Evolutionary conservation across 495 filamentous ascomycete species (phyloP).

Genomic region (Neurospora sp.): DNA sequence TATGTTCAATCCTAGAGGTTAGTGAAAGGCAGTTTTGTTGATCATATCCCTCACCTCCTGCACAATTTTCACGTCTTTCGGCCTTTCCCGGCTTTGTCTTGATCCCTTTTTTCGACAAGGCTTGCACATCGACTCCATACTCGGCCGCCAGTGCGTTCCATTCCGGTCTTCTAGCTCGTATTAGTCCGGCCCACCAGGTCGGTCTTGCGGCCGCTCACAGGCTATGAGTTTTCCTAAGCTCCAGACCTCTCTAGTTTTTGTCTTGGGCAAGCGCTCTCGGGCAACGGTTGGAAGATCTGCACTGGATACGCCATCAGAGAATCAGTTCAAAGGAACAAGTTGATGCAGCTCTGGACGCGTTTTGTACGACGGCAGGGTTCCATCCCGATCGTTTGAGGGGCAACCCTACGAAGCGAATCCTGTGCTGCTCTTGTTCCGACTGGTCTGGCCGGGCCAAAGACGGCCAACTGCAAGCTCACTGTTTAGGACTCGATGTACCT

Average conservation of each 20-base stretch:
- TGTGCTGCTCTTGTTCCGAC: slow-evolving; percentile 13
- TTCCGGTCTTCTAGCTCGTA: neutral
- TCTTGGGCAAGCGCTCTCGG: neutral
- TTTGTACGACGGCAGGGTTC: slow-evolving; percentile 1
- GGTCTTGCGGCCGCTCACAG: neutral
- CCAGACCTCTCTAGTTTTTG: neutral
- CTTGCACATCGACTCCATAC: neutral
- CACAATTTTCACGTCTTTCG: neutral
- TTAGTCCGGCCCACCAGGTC: neutral
- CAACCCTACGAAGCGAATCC: slow-evolving; percentile 4
- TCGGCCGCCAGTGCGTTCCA: neutral
- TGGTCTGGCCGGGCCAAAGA: slow-evolving; percentile 8
- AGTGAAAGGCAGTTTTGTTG: neutral
- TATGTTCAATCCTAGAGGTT: neutral
- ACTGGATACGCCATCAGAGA: neutral
- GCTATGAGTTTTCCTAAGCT: neutral
- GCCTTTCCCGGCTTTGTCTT: neutral
- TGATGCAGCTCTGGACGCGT: neutral
- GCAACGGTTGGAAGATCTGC: neutral
- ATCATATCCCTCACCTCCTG: neutral
- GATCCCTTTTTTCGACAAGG: neutral
- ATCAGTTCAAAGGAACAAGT: neutral
- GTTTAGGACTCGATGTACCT: slow-evolving; percentile 18
- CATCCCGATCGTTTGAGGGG: slow-evolving; percentile 12
- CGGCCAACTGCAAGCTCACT: slow-evolving; percentile 8